Percentiles rank a stretch among this genome's conserved stretches.
Evolutionary conservation across 345 rosid species (phyloP).

Genomic region (Linum lewisii): DNA sequence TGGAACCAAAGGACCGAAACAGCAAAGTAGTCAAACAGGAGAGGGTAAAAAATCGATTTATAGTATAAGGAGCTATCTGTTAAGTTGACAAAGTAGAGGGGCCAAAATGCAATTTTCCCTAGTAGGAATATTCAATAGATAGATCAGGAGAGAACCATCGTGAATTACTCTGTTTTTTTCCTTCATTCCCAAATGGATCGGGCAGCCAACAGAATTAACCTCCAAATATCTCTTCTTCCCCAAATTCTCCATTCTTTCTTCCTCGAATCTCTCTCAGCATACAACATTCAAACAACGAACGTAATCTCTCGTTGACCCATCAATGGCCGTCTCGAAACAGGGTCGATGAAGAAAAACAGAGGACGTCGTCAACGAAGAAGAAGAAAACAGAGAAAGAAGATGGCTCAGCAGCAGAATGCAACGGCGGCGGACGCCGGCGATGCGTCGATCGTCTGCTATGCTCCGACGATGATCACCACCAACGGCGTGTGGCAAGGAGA

Average conservation of each 20-base stretch:
- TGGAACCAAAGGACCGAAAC: no score
- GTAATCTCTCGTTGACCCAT: no score
- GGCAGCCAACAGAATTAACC: constrained; percentile 15
- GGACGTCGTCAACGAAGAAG: no score
- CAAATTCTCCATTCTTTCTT: neutral
- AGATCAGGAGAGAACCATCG: neutral
- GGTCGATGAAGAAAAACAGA: no score
- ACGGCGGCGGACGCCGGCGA: constrained; percentile 17
- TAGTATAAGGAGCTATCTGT: no score
- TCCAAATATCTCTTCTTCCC: neutral
- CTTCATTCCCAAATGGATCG: constrained; percentile 10
- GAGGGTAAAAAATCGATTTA: no score
- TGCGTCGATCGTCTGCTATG: constrained; percentile 56
- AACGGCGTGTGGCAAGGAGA: constrained; percentile 99
- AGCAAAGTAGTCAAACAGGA: no score
- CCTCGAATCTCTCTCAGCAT: neutral
- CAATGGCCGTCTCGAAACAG: no score
- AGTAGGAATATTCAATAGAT: no score
- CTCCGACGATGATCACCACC: constrained; percentile 86
- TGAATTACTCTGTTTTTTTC: neutral
- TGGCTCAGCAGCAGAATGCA: neutral
- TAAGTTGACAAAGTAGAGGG: no score
- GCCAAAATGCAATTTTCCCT: no score
- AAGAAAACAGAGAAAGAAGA: neutral
- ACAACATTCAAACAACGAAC: no score